Conservation (phyloP, 2,329 filamentous ascomycete species). For the Cadophora sp. region DNA sequence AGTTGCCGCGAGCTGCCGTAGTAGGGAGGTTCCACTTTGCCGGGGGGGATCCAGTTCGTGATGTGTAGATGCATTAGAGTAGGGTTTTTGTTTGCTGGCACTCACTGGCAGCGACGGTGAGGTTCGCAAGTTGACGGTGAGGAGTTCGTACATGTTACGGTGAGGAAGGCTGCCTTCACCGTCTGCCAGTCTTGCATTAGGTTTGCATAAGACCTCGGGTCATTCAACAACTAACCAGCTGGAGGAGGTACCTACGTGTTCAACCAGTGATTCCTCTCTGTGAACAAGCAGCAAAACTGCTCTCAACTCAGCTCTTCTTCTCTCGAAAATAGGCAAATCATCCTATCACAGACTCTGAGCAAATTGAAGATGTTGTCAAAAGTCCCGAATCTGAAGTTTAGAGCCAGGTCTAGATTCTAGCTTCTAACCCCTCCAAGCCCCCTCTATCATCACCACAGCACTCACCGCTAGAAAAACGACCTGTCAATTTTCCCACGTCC, state of each 20-base stretch:
- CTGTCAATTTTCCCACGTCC: not conserved
- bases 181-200: slow-evolving; percentile 16
- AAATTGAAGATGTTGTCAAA: not conserved
- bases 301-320: not conserved
- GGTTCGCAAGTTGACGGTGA: slow-evolving; percentile 6
- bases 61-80: not conserved
- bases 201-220: slow-evolving; percentile 3
- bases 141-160: slow-evolving; percentile 11
- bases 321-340: not conserved
- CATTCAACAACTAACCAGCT: not conserved
- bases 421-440: slow-evolving; percentile 6
- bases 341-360: not conserved
- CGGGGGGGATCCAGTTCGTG: not conserved
- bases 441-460: not conserved
- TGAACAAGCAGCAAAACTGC: not conserved
- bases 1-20: slow-evolving; percentile 11
- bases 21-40: slow-evolving; percentile 3
- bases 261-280: not conserved
- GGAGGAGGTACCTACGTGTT: not conserved
- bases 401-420: slow-evolving; percentile 3
- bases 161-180: slow-evolving; percentile 3
- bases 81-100: slow-evolving; percentile 1
- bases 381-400: not conserved
- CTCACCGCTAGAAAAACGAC: slow-evolving; percentile 2
- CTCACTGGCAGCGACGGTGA: slow-evolving; percentile 8